phyloP scores from a whole-genome alignment of 2,329 filamentous ascomycete species.

The Exophiala oligosperma region DNA sequence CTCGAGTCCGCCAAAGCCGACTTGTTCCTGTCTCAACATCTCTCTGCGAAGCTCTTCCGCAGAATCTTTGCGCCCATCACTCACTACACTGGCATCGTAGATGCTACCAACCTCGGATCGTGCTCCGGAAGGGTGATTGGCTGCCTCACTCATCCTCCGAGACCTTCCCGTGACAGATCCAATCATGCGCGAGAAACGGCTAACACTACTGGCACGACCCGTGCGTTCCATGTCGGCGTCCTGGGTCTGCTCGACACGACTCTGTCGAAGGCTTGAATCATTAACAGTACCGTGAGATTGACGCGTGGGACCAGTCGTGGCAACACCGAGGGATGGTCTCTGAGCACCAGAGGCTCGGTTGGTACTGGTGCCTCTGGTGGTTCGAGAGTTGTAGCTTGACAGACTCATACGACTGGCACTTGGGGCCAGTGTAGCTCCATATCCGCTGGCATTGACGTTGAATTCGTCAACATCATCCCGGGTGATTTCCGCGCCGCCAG shows the following conservation, averaged over 20 bases:
- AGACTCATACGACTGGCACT: slow-evolving; percentile 55
- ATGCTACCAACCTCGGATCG: slow-evolving; percentile 33
- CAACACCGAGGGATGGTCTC: slow-evolving; percentile 38
- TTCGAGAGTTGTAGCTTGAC: slow-evolving; percentile 77
- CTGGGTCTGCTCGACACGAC: slow-evolving; percentile 43
- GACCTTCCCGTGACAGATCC: slow-evolving; percentile 48
- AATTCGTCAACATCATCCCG: slow-evolving; percentile 72
- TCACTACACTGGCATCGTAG: slow-evolving; percentile 40
- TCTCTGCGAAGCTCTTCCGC: slow-evolving; percentile 80
- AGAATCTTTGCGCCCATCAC: slow-evolving; percentile 60
- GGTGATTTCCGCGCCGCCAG: slow-evolving; percentile 58
- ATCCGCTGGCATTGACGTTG: slow-evolving; percentile 75
- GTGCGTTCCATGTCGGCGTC: slow-evolving; percentile 50
- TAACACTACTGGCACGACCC: slow-evolving; percentile 37
- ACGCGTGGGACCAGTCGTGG: slow-evolving; percentile 35
- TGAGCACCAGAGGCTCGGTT: slow-evolving; percentile 39
- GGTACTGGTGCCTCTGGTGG: slow-evolving; percentile 59
- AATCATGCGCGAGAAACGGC: slow-evolving; percentile 41
- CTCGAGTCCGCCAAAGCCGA: slow-evolving; percentile 76
- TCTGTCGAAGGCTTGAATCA: slow-evolving; percentile 23
- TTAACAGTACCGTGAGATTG: slow-evolving; percentile 33
- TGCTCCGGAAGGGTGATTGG: slow-evolving; percentile 7
- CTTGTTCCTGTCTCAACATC: slow-evolving; percentile 68
- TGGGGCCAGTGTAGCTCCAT: slow-evolving; percentile 54
- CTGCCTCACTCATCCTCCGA: slow-evolving; percentile 32